Evolutionary conservation across 1,284 basidiomycete genomes (phyloP).

Genomic region (Microstroma glucosiphilum): DNA sequence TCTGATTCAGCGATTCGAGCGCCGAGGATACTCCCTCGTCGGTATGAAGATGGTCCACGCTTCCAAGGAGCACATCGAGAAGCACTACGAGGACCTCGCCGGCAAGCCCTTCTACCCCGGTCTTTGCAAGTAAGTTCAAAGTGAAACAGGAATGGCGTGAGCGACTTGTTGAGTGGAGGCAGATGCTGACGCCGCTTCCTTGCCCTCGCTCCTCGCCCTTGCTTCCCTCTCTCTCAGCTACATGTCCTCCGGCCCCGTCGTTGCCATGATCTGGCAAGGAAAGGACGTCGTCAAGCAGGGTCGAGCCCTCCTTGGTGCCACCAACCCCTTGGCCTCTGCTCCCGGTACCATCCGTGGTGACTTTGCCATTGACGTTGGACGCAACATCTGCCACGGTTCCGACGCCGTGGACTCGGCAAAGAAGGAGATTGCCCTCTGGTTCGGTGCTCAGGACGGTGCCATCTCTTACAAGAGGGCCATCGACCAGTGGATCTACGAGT

Average conservation of each 20-base stretch:
- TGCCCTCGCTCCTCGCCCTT: not conserved
- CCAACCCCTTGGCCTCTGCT: constrained; percentile 86
- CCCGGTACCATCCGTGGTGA: constrained; percentile 59
- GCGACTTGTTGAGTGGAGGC: not conserved
- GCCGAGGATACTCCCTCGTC: constrained; percentile 46
- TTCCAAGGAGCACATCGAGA: constrained; percentile 47
- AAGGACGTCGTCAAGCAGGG: constrained; percentile 61
- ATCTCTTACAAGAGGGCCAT: constrained; percentile 42
- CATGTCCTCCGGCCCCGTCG: constrained; percentile 86
- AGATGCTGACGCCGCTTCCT: not conserved
- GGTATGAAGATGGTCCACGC: constrained; percentile 48
- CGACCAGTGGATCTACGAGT: constrained; percentile 50
- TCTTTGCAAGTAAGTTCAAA: constrained; percentile 35
- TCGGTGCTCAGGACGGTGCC: constrained; percentile 46
- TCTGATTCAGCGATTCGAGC: constrained; percentile 5
- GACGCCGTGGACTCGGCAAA: constrained; percentile 57
- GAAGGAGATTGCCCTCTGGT: constrained; percentile 50
- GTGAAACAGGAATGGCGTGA: not conserved
- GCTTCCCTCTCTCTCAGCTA: constrained; percentile 17
- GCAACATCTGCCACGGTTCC: constrained; percentile 63
- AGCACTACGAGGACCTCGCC: constrained; percentile 51
- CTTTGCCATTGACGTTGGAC: constrained; percentile 81
- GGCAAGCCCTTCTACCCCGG: constrained; percentile 51
- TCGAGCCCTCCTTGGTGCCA: constrained; percentile 89
- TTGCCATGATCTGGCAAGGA: constrained; percentile 95